These are phyloP conservation scores for Bolboschoenus planiculmis DNA, from an alignment of 176 grass and related monocot species.

Conservation along the genomic window DNA sequence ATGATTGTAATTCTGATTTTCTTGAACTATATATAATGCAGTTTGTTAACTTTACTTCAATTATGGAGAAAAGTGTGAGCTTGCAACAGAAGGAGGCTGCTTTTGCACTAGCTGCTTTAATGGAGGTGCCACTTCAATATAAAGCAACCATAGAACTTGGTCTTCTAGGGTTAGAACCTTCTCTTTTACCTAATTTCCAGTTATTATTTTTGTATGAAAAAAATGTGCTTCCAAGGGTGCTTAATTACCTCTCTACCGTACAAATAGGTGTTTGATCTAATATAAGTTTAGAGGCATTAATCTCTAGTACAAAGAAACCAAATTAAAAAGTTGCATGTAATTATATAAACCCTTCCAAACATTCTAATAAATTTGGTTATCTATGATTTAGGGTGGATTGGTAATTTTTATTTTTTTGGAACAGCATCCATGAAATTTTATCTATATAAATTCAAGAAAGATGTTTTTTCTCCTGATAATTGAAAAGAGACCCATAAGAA, in stretches of 20 bases:
- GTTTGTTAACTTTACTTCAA: conserved; percentile 90
- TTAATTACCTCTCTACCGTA: neutral
- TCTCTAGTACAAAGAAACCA: no score
- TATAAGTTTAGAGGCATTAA: no score
- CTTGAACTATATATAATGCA: neutral
- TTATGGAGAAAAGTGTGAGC: conserved; percentile 50
- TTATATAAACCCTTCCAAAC: neutral
- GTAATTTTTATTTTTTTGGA: neutral
- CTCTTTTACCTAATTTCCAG: neutral
- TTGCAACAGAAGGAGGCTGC: conserved; percentile 63
- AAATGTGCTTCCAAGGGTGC: neutral
- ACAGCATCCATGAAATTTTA: neutral
- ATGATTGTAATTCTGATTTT: neutral
- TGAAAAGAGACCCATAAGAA: no score
- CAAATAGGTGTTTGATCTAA: neutral
- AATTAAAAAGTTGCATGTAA: no score
- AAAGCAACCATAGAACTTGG: conserved; percentile 86
- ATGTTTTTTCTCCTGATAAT: no score
- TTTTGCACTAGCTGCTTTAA: conserved; percentile 82
- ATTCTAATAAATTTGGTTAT: no score
- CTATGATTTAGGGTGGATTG: neutral
- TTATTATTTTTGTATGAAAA: neutral
- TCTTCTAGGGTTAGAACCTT: conserved; percentile 47
- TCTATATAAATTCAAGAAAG: no score
- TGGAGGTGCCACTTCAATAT: conserved; percentile 93